Base-by-base conservation (phyloP, 495 filamentous ascomycete species). In the Penicillium herquei region DNA sequence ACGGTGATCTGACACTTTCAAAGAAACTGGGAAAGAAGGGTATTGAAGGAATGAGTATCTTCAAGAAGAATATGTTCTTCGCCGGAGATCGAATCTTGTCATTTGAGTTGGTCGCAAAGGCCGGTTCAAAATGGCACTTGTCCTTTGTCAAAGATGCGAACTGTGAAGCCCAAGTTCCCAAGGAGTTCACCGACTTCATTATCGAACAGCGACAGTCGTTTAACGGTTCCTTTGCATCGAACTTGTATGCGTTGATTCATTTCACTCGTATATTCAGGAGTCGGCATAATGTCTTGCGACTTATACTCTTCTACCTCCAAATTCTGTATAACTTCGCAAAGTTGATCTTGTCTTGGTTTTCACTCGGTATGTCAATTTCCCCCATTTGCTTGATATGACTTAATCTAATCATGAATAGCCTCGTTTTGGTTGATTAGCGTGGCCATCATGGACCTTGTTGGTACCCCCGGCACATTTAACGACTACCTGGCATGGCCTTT, bases 61-160 rank as follows among this genome's bases (percentile, higher is more conserved):
- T 98, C 84, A 98, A 98, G 80, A 98, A 98, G 83, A 98, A 98
- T 81, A 98, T 98, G 94, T 98, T 98, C 80, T 90, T 98, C 77
- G 94, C 94, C 66, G 94, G 98, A 74, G 94, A 98, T 85, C 92
- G 94, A 78, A 98, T 98, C 76, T 82, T 98, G 45, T 98, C 94
- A 78, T 98, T 98, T 79, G 94, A 98, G 66, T 75, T 98, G 71
- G 93, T 98, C 47, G 94, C 93, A 58, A 98, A 98, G 74, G 92
- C 94, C 12, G 94, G 94, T 54, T 92, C 89, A 51, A 96, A 96
- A 69, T 98, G 94, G 94, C 94, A 96, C 78, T 72, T 97, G 65
- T 91, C 90, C 39, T 98, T 97, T 66, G 92, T 98, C 77, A 96
- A 97, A 75, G 86, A 92, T 6, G 93, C 94, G 61, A 98, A 96